phyloP scores from a whole-genome alignment of 108 stramenopile genomes.

The Fragilariopsis cylindrus region DNA sequence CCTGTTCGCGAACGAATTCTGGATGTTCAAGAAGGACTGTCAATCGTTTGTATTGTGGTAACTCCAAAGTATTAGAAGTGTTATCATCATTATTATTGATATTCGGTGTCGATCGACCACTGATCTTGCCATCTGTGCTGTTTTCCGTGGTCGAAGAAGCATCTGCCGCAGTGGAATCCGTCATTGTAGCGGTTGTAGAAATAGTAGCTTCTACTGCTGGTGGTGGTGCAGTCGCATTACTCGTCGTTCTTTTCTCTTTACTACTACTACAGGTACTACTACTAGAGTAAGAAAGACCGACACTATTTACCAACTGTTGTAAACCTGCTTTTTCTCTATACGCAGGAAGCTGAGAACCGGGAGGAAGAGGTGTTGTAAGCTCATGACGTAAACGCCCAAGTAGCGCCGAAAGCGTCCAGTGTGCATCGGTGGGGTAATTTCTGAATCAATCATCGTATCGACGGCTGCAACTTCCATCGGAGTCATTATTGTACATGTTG shows the following conservation, averaged over 20 bases:
- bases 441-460: conserved; percentile 55
- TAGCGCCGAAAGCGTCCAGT: conserved; percentile 73
- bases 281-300: neutral
- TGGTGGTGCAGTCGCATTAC: neutral
- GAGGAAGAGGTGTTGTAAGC: conserved; percentile 68
- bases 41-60: conserved; percentile 3
- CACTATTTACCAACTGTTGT: conserved; percentile 3
- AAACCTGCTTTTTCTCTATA: conserved; percentile 20
- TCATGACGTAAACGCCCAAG: conserved; percentile 78
- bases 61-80: neutral
- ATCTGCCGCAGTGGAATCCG: neutral
- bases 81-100: neutral
- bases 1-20: conserved; percentile 48
- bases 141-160: neutral
- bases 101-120: neutral
- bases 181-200: neutral
- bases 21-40: conserved; percentile 32
- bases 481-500: conserved; percentile 17
- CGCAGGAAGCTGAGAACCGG: conserved; percentile 35
- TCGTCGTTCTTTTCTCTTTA: neutral
- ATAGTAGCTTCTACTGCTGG: neutral
- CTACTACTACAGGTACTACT: neutral
- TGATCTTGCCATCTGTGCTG: neutral
- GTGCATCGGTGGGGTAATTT: conserved; percentile 73
- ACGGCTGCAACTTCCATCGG: conserved; percentile 13